Base-by-base conservation (phyloP, 768 basidiomycete species). In the Kwoniella heveanensis region DNA sequence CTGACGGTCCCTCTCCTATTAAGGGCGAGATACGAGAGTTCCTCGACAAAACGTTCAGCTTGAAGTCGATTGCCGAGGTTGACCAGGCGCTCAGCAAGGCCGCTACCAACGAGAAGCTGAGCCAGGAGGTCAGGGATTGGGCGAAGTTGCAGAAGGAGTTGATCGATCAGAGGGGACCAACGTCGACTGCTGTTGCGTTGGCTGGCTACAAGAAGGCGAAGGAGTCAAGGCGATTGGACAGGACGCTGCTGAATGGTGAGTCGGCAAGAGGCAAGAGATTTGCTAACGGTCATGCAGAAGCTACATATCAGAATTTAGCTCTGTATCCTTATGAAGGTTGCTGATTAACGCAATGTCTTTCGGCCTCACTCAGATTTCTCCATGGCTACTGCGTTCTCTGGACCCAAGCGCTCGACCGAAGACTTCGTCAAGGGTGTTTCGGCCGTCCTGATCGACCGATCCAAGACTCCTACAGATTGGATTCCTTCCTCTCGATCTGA, bases 161-260 rank as follows among this genome's bases (percentile, higher is more conserved):
- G 30, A 81, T 99, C 61, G 82, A 85, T 44, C 67, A 84, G 69
- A 86, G 91, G 46, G 93, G 92, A 80, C 95, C 95, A 12, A 96
- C 94, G 0, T 93, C 92, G 70, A 83, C 97, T 68, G 91, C 90
- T 77, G 89, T 98, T 36, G 86, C 94, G n/a, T 83, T 98, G 22
- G 82, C 84, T 70, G 90, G 91, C 0, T 85, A 93, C 58, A 86
- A 89, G 51, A 82, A 82, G 62, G 93, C 91, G n/a, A 85, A 83
- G 70, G 80, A 81, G 1, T 80, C 88, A 2, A 68, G 68, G 83
- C 76, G 84, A 1, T 82, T 98, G 44, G 82, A 83, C 5, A 83
- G 89, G 61, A 86, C 86, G 1, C 82, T 98, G 64, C 82, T 88
- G 68, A 91, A 90, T 87, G 95, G 68, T 72, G 27, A 51, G 69